phyloP scores from a whole-genome alignment of 2,329 filamentous ascomycete genomes.

The Colletotrichum acutatum region DNA sequence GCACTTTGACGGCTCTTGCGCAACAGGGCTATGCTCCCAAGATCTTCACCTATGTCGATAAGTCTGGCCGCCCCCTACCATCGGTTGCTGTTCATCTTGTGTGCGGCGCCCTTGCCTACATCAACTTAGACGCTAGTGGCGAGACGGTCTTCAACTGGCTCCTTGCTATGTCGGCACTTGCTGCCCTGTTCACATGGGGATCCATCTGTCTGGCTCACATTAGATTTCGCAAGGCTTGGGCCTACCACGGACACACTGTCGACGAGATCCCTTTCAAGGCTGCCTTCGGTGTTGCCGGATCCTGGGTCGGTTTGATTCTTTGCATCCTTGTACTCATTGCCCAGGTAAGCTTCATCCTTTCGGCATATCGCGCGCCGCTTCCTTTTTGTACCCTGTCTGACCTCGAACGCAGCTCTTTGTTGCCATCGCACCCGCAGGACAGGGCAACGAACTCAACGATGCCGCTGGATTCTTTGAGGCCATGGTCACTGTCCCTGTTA shows the following conservation, averaged over 20 bases:
- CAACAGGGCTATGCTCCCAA: constrained; percentile 69
- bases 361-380: not conserved
- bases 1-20: constrained; percentile 68
- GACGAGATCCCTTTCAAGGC: constrained; percentile 76
- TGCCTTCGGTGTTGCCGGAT: constrained; percentile 70
- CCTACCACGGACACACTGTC: constrained; percentile 67
- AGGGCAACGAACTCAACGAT: constrained; percentile 16
- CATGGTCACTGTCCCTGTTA: constrained; percentile 33
- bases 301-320: constrained; percentile 70
- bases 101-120: constrained; percentile 63
- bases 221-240: constrained; percentile 75
- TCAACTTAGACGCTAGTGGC: constrained; percentile 57
- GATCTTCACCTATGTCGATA: constrained; percentile 68
- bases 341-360: constrained; percentile 50
- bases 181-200: constrained; percentile 75
- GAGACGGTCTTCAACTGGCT: constrained; percentile 72
- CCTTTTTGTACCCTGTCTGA: not conserved
- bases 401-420: constrained; percentile 52
- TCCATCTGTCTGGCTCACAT: constrained; percentile 77
- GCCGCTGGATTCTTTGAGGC: constrained; percentile 36
- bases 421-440: constrained; percentile 49
- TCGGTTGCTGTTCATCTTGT: constrained; percentile 59
- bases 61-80: constrained; percentile 64
- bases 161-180: constrained; percentile 71
- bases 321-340: constrained; percentile 67